These are phyloP conservation scores for Nigrograna mackinnonii DNA, from an alignment of 2,329 filamentous ascomycete genomes.

Conservation along the genomic window DNA sequence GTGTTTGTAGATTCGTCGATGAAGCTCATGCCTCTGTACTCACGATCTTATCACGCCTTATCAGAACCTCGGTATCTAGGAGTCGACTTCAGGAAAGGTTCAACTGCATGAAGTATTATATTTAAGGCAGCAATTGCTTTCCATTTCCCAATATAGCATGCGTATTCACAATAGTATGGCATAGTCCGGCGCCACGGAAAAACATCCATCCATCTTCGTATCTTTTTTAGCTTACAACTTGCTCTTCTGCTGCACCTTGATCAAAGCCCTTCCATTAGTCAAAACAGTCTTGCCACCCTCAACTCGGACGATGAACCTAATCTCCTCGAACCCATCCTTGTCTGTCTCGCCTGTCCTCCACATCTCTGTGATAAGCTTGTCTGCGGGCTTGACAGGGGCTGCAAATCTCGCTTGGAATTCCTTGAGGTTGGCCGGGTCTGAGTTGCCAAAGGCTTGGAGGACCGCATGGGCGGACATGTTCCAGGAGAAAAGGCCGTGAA, in stretches of 20 bases:
- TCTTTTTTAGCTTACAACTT: too few relatives aligned
- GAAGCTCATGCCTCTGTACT: too few relatives aligned
- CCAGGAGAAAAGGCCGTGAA: constrained; percentile 88
- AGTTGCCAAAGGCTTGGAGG: constrained; percentile 72
- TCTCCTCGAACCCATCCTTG: constrained; percentile 72
- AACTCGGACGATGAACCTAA: constrained; percentile 78
- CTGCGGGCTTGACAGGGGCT: constrained; percentile 79
- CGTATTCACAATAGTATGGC: too few relatives aligned
- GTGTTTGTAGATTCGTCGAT: too few relatives aligned
- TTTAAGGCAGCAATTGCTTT: too few relatives aligned
- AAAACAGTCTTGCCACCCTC: constrained; percentile 82
- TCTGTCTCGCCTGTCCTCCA: constrained; percentile 75
- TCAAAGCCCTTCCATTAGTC: constrained; percentile 81
- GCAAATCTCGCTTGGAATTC: constrained; percentile 91
- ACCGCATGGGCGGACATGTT: constrained; percentile 77
- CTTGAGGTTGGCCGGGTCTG: constrained; percentile 78
- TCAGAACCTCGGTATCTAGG: too few relatives aligned
- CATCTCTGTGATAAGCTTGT: constrained; percentile 78
- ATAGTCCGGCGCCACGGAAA: too few relatives aligned
- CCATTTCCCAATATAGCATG: too few relatives aligned
- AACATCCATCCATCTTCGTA: too few relatives aligned
- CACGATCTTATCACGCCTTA: too few relatives aligned
- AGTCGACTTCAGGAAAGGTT: too few relatives aligned
- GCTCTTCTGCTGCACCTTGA: constrained; percentile 62
- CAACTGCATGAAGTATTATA: too few relatives aligned